phyloP scores from a whole-genome alignment of 306 rosid genomes.

The Vicia sativa region DNA sequence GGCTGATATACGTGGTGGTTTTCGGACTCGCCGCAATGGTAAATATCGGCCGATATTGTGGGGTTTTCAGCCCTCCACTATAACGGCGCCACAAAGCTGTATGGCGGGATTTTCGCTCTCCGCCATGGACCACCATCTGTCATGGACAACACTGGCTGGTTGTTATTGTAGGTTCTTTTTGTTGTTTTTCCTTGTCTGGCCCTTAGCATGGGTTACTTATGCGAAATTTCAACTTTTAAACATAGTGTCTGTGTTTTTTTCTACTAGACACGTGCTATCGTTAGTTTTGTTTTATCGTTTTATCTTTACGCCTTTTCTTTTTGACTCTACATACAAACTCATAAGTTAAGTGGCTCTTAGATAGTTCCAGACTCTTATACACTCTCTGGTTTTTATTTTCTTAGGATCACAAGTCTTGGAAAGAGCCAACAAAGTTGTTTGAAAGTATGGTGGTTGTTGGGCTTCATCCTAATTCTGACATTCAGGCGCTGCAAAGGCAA shows the following conservation, averaged over 20 bases:
- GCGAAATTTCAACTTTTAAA: conserved; percentile 12
- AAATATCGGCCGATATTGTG: too few relatives aligned
- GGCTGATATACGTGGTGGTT: too few relatives aligned
- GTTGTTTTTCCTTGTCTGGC: conserved; percentile 26
- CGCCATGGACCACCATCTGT: too few relatives aligned
- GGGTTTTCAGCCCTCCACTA: too few relatives aligned
- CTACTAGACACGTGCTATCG: conserved; percentile 9
- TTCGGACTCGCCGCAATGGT: too few relatives aligned
- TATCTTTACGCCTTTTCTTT: conserved; percentile 12
- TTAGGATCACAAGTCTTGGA: conserved; percentile 87
- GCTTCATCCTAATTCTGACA: conserved; percentile 92
- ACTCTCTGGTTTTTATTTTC: conserved; percentile 41
- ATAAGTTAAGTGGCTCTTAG: not conserved
- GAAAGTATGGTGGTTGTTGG: conserved; percentile 97
- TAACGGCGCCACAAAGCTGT: too few relatives aligned
- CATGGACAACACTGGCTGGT: not conserved
- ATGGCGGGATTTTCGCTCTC: too few relatives aligned
- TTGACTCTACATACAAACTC: conserved; percentile 13
- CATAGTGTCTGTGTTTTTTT: not conserved
- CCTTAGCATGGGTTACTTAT: conserved; percentile 17
- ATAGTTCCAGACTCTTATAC: conserved; percentile 38
- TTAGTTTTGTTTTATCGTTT: conserved; percentile 1
- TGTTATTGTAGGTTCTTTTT: conserved; percentile 22
- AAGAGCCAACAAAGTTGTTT: conserved; percentile 83
- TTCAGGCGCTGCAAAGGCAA: conserved; percentile 81